phyloP scores from a whole-genome alignment of 179 eudicot genomes.

The Camellia oleifera region DNA sequence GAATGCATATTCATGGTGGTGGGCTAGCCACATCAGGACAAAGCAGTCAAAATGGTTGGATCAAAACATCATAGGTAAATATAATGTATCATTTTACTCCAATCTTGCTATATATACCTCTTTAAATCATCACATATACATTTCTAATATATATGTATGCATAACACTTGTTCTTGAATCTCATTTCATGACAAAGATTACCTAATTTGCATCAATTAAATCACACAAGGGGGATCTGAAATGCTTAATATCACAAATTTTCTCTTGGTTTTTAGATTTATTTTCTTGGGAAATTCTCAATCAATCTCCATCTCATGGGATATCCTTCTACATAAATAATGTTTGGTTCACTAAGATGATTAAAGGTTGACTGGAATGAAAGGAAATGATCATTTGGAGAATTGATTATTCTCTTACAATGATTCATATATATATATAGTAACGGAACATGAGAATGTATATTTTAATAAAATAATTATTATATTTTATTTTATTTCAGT shows the following conservation, averaged over 20 bases:
- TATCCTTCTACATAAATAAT: too few species aligned
- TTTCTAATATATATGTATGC: not conserved
- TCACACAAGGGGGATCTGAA: slow-evolving; percentile 7
- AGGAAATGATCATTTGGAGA: too few species aligned
- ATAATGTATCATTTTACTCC: not conserved
- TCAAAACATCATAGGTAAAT: slow-evolving; percentile 67
- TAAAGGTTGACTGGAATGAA: too few species aligned
- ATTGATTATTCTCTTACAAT: too few species aligned
- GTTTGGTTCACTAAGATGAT: too few species aligned
- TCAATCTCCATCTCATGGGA: too few species aligned
- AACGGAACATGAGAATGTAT: too few species aligned
- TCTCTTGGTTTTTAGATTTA: not conserved
- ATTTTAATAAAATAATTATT: not conserved
- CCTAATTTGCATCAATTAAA: not conserved
- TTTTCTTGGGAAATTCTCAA: not conserved
- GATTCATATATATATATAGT: too few species aligned
- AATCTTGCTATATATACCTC: not conserved
- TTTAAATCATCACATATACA: not conserved
- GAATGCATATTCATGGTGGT: slow-evolving; percentile 99
- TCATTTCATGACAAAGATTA: not conserved
- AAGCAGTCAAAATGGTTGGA: slow-evolving; percentile 97
- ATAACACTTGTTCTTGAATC: not conserved
- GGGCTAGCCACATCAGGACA: slow-evolving; percentile 94
- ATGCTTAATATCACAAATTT: not conserved
- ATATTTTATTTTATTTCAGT: too few species aligned